A percentile compares a stretch with the other conserved stretches of the same genome.
Conservation (phyloP, 805 yeast species). For the Candida coquimbonensis region DNA sequence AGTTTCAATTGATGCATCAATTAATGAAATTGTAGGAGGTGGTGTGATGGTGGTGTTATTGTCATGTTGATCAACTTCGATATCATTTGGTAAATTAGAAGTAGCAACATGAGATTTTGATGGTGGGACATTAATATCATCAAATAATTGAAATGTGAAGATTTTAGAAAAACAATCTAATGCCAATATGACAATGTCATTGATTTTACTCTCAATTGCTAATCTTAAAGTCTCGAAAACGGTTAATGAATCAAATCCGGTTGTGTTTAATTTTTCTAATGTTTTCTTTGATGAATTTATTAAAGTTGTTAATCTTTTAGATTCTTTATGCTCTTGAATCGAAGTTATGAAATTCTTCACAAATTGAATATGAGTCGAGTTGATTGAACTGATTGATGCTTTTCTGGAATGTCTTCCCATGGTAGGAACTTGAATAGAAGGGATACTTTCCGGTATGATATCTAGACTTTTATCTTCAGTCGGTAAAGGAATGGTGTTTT, state of each 20-base stretch:
- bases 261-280: slow-evolving; percentile 20
- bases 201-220: slow-evolving; percentile 62
- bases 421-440: slow-evolving; percentile 1
- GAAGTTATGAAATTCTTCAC: slow-evolving; percentile 53
- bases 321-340: slow-evolving; percentile 54
- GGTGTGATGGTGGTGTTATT: slow-evolving; percentile 27
- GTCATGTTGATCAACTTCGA: slow-evolving; percentile 7
- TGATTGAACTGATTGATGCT: slow-evolving; percentile 18
- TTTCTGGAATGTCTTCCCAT: slow-evolving; percentile 16
- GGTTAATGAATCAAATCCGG: slow-evolving; percentile 38
- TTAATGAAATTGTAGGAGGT: slow-evolving; percentile 48
- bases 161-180: slow-evolving; percentile 83
- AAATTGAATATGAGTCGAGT: slow-evolving; percentile 29
- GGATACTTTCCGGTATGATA: slow-evolving; percentile 3
- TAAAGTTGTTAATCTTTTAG: slow-evolving; percentile 38
- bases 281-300: slow-evolving; percentile 26
- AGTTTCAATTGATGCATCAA: slow-evolving; percentile 79
- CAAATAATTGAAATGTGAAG: slow-evolving; percentile 79
- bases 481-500: not conserved
- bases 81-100: slow-evolving; percentile 8
- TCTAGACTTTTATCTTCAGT: slow-evolving; percentile 1
- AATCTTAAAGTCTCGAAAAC: slow-evolving; percentile 74
- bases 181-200: slow-evolving; percentile 63
- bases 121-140: slow-evolving; percentile 43
- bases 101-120: slow-evolving; percentile 29